Conservation (phyloP, 768 basidiomycete genomes). For the Coprinopsis strossmayeri region DNA sequence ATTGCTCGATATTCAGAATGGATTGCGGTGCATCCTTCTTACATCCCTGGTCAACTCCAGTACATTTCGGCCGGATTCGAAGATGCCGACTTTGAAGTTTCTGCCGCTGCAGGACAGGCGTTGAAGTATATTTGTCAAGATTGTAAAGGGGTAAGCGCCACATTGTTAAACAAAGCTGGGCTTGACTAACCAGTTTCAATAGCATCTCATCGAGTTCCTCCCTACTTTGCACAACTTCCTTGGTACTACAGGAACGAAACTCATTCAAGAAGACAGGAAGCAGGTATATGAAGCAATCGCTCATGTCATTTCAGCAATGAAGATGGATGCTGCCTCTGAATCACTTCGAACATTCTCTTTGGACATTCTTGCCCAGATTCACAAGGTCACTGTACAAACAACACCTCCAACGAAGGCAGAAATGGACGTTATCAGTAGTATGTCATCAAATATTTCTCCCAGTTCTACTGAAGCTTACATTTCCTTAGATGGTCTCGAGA, state of each 20-base stretch:
- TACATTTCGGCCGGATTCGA: constrained; percentile 94
- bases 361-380: constrained; percentile 77
- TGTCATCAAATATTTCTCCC: no score
- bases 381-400: constrained; percentile 50
- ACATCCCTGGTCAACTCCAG: constrained; percentile 79
- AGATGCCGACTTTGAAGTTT: constrained; percentile 71
- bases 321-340: constrained; percentile 79
- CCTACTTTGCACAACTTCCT: constrained; percentile 90
- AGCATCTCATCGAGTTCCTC: constrained; percentile 90
- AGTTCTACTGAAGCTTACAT: no score
- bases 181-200: no score
- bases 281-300: constrained; percentile 96
- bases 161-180: no score
- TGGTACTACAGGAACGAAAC: constrained; percentile 66
- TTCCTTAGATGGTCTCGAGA: constrained; percentile 74
- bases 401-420: constrained; percentile 62
- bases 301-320: constrained; percentile 91
- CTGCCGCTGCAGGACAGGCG: constrained; percentile 91
- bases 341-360: constrained; percentile 82
- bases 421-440: constrained; percentile 60
- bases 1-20: constrained; percentile 96
- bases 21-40: constrained; percentile 85
- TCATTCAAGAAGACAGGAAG: constrained; percentile 80
- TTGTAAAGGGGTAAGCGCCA: constrained; percentile 67
- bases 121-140: constrained; percentile 96